A percentile compares a stretch with the other conserved stretches of the same genome.
phyloP scores from a whole-genome alignment of 2,329 filamentous ascomycete genomes.

The Trichothecium roseum region DNA sequence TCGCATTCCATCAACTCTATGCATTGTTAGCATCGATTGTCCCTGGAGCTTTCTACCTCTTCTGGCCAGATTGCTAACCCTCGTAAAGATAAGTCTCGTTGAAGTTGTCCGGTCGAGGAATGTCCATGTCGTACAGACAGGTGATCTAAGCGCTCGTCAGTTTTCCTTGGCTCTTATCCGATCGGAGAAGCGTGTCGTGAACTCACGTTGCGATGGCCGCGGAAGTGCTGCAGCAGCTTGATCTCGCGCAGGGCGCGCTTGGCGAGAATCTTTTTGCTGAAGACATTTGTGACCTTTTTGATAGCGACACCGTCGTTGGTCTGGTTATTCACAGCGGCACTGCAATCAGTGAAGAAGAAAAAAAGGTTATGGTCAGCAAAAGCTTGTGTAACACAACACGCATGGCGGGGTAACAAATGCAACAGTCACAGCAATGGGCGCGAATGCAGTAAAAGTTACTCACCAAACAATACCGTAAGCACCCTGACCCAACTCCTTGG shows the following conservation, averaged over 20 bases:
- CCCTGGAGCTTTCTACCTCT: too few species aligned
- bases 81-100: slow-evolving; percentile 99
- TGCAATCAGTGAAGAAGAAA: slow-evolving; percentile 25
- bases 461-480: slow-evolving; percentile 99
- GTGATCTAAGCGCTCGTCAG: slow-evolving; percentile 58
- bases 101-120: slow-evolving; percentile 92
- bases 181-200: slow-evolving; percentile 1
- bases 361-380: slow-evolving; percentile 8
- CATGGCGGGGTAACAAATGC: slow-evolving; percentile 10
- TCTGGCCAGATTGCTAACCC: slow-evolving; percentile 47
- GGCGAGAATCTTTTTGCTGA: slow-evolving; percentile 98
- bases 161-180: neutral
- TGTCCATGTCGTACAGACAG: slow-evolving; percentile 99
- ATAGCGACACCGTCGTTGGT: slow-evolving; percentile 92
- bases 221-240: slow-evolving; percentile 96
- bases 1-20: slow-evolving; percentile 98
- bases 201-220: slow-evolving; percentile 75
- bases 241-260: slow-evolving; percentile 97
- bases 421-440: slow-evolving; percentile 2
- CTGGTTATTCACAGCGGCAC: slow-evolving; percentile 84
- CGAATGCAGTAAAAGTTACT: slow-evolving; percentile 14
- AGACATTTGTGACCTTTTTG: slow-evolving; percentile 99
- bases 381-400: slow-evolving; percentile 4
- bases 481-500: slow-evolving; percentile 95
- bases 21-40: too few species aligned